These are phyloP conservation scores for Solanum microdontum DNA, from an alignment of 257 asterid species.

Conservation along the genomic window DNA sequence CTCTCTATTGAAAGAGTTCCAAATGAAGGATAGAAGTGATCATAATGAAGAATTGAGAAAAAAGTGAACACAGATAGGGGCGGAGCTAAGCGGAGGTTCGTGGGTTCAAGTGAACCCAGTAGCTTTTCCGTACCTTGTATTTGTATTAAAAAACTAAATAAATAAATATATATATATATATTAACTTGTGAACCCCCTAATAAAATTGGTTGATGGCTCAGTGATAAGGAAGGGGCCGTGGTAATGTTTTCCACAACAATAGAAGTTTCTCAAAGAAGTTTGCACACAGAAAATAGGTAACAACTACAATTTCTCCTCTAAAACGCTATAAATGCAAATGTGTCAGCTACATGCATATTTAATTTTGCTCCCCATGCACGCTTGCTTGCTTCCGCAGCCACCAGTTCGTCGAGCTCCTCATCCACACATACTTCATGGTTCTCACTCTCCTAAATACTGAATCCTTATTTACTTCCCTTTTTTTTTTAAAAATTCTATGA, in stretches of 20 bases:
- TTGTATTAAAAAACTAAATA: neutral
- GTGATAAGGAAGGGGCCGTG: too few relatives aligned
- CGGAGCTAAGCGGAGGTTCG: neutral
- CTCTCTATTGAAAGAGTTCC: neutral
- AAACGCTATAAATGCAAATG: neutral
- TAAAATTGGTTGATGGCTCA: too few relatives aligned
- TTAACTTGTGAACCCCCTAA: too few relatives aligned
- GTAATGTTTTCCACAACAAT: too few relatives aligned
- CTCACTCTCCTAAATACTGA: neutral
- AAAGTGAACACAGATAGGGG: neutral
- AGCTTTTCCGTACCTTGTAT: neutral
- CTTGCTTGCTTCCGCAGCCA: constrained; percentile 33
- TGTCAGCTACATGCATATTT: neutral
- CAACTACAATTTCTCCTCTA: neutral
- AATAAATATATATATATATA: too few relatives aligned
- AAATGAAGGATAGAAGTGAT: neutral
- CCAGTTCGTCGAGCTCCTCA: constrained; percentile 24
- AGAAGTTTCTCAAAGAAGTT: too few relatives aligned
- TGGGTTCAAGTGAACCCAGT: neutral
- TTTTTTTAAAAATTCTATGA: neutral
- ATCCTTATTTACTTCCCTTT: neutral
- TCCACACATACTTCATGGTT: neutral
- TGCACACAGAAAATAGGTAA: neutral
- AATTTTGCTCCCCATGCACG: constrained; percentile 23
- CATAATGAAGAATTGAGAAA: neutral